Percentiles rank a stretch among this genome's conserved stretches.
Evolutionary conservation across 1,139 yeast genomes (phyloP).

Genomic region (Debaryomyces fabryi): DNA sequence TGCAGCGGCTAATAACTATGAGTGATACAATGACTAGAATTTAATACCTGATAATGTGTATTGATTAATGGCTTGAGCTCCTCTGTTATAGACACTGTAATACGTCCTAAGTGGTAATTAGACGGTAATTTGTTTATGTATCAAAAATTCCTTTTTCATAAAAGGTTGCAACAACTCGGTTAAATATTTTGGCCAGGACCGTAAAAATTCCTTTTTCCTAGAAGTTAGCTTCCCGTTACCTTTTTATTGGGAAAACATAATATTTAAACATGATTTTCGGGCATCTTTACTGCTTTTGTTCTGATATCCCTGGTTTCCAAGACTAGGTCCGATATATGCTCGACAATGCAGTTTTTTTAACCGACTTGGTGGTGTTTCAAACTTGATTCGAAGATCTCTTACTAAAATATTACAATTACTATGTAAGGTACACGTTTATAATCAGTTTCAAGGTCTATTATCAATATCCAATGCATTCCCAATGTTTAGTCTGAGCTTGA

Average conservation of each 20-base stretch:
- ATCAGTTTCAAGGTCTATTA: background rate
- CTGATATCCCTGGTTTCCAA: background rate
- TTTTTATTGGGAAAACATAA: background rate
- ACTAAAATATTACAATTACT: background rate
- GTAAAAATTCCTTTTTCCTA: background rate
- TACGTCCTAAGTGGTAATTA: background rate
- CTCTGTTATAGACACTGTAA: background rate
- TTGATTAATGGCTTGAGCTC: background rate
- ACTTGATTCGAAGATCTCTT: background rate
- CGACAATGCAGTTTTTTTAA: background rate
- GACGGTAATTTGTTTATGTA: background rate
- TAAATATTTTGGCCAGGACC: background rate
- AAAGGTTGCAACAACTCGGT: slow-evolving; percentile 7
- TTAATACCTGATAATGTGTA: background rate
- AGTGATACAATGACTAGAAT: background rate
- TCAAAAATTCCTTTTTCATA: background rate
- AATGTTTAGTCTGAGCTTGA: background rate
- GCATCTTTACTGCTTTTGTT: background rate
- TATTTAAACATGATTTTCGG: background rate
- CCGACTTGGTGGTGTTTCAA: background rate
- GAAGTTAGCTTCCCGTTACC: background rate
- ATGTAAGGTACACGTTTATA: background rate
- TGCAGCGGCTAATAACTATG: background rate
- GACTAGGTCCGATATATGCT: background rate
- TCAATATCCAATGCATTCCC: background rate